These are phyloP conservation scores for Leptographium flavum DNA, from an alignment of 2,329 filamentous ascomycete genomes.

Conservation along the genomic window DNA sequence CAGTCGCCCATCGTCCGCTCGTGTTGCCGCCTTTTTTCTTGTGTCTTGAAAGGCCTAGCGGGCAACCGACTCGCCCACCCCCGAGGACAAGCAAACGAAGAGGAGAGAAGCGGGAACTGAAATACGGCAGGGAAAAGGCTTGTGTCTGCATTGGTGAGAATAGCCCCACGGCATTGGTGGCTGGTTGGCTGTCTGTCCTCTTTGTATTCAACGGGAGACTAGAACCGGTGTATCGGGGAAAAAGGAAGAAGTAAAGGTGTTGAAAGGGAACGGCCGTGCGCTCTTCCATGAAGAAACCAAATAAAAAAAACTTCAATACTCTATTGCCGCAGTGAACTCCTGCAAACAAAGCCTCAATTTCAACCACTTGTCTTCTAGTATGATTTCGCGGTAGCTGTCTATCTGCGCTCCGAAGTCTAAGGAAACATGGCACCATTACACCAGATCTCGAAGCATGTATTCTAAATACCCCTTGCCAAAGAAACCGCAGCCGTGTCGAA, in stretches of 20 bases:
- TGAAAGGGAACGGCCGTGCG: neutral
- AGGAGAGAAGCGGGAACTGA: neutral
- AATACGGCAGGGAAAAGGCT: neutral
- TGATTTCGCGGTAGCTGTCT: neutral
- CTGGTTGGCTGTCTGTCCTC: neutral
- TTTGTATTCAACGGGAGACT: neutral
- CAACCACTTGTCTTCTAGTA: no score
- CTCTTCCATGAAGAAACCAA: neutral
- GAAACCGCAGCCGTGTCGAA: neutral
- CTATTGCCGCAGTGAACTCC: neutral
- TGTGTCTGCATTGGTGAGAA: neutral
- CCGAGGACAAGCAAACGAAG: neutral
- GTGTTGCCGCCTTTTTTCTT: neutral
- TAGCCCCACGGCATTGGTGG: neutral
- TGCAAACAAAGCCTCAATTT: neutral
- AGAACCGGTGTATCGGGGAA: neutral
- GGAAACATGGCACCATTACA: neutral
- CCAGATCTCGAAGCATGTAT: neutral
- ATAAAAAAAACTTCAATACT: constrained; percentile 7
- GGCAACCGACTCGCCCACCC: neutral
- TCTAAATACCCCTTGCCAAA: neutral
- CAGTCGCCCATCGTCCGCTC: neutral
- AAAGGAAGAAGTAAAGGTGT: neutral
- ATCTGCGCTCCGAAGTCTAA: neutral
- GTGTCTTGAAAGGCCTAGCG: neutral